Evolutionary conservation across 352 stramenopile genomes (phyloP).

Genomic region (Globisporangium splendens): DNA sequence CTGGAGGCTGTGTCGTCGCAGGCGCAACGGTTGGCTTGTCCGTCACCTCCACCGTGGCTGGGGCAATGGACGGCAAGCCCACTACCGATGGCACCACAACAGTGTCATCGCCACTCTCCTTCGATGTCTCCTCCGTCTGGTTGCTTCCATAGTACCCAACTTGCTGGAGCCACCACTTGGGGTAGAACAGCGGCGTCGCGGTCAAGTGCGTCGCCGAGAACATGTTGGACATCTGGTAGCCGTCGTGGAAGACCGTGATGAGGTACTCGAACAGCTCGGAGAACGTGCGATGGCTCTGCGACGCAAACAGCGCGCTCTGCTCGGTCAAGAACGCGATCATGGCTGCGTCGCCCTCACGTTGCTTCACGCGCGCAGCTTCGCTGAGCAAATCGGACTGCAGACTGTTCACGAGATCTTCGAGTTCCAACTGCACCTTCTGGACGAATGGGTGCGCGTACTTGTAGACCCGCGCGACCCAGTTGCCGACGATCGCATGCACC

Average conservation of each 20-base stretch:
- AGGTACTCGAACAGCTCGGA: conserved; percentile 63
- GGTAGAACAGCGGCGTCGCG: conserved; percentile 72
- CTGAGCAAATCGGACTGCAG: conserved; percentile 31
- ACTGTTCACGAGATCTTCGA: conserved; percentile 45
- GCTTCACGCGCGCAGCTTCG: conserved; percentile 36
- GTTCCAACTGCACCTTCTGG: conserved; percentile 43
- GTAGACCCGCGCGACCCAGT: conserved; percentile 83
- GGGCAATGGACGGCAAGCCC: conserved; percentile 3
- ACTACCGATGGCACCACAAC: conserved; percentile 4
- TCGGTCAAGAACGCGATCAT: conserved; percentile 60
- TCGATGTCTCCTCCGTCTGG: conserved; percentile 4
- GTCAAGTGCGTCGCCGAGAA: conserved; percentile 30
- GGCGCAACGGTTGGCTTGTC: conserved; percentile 7
- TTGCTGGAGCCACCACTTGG: conserved; percentile 78
- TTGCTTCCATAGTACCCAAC: conserved; percentile 67
- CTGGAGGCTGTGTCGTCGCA: neutral
- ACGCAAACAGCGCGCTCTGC: conserved; percentile 45
- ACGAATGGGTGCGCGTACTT: conserved; percentile 60
- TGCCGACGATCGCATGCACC: conserved; percentile 78
- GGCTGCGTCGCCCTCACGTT: conserved; percentile 29
- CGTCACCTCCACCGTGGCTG: neutral
- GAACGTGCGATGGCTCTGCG: conserved; percentile 48
- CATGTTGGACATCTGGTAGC: conserved; percentile 66
- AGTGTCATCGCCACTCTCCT: neutral
- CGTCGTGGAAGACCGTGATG: conserved; percentile 79